phyloP scores from a whole-genome alignment of 2,329 filamentous ascomycete genomes.

The Fusarium pseudograminearum region DNA sequence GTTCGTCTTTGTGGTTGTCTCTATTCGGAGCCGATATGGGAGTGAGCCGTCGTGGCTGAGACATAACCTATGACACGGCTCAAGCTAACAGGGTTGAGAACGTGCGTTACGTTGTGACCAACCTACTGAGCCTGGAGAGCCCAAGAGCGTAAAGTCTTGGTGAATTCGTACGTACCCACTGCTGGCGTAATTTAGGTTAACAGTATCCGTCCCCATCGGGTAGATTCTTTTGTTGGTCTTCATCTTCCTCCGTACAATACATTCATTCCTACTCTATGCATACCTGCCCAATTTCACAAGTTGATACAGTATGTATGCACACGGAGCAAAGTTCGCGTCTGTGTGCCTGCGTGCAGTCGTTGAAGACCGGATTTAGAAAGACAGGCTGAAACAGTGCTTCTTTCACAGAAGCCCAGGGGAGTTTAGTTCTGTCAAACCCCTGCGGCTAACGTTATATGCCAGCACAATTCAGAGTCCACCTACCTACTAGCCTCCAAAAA shows the following conservation, averaged over 20 bases:
- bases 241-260: background rate
- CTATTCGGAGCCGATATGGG: slow-evolving; percentile 31
- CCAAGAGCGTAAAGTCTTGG: slow-evolving; percentile 15
- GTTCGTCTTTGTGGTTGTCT: slow-evolving; percentile 11
- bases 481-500: background rate
- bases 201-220: background rate
- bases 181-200: background rate
- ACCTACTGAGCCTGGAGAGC: slow-evolving; percentile 1
- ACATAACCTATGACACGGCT: background rate
- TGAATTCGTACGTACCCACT: slow-evolving; percentile 5
- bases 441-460: slow-evolving; percentile 14
- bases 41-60: background rate
- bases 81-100: background rate
- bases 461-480: background rate
- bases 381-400: slow-evolving; percentile 26
- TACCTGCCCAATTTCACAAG: too few species aligned
- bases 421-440: background rate
- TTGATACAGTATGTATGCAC: background rate
- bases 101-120: background rate
- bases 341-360: background rate
- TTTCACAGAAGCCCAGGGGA: slow-evolving; percentile 3
- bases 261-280: too few species aligned
- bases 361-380: background rate
- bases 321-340: background rate
- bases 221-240: background rate